Evolutionary conservation across 495 filamentous ascomycete genomes (phyloP), one percentile per base, ranked within the genome.

Genomic region (Penicillium paradoxum): DNA sequence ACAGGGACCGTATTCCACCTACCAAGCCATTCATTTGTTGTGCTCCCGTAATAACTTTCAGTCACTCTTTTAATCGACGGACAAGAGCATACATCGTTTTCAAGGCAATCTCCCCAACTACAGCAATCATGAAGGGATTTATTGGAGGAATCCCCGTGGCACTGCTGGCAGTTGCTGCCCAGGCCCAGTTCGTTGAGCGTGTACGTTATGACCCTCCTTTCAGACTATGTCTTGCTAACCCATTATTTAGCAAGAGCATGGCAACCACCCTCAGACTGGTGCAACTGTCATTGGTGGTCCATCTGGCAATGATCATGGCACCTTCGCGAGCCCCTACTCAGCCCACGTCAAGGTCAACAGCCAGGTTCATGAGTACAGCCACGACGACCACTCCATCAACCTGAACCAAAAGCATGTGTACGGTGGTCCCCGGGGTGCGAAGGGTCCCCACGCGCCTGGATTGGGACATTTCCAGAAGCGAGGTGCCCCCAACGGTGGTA

Each of bases 91-190:
- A 49, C 30, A 51, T 41, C 32, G 43, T 33, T 53, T 38, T 40
- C 38, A 55, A 55, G 60, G 62, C 53, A 47, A 54, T 45, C 33
- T 8, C 21, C 27, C 21, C 21, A 38, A n/a, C 18, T 21, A 32
- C 32, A 43, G 45, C 42, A 45, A 60, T 7, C 18, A 75, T 75
- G 72, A 75, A 75, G 64, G 70, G 69, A 40, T 62, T 75, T 45
- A 58, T 70, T 29, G 63, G 58, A 29, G 69, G 69, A 42, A 69
- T 75, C 42, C 68, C 72, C 5, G 54, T 75, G 8, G 72, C 72
- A 37, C 52, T 73, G 27, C 60, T 75, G 50, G 72, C 67, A 21
- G 69, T 67, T 11, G 62, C 70, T 37, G 66, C 67, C 9, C 60
- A 62, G 52, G 69, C 68, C 7, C 59, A 73, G 59, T 58, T 57